These are phyloP conservation scores for Boletus subparvulus DNA, from an alignment of 768 basidiomycete genomes.

Conservation along the genomic window DNA sequence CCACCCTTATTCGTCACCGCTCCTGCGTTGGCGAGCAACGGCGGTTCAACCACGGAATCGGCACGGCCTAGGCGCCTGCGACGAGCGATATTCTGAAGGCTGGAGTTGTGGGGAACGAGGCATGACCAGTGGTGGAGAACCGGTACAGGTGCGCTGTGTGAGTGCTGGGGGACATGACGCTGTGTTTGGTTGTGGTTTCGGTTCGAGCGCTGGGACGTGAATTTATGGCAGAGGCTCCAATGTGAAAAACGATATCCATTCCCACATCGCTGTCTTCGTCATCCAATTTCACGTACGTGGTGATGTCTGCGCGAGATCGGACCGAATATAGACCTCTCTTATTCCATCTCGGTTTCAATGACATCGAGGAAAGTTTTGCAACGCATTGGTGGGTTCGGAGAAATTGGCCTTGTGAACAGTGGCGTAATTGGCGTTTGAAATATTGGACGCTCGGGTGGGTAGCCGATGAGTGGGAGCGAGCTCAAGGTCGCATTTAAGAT, in stretches of 20 bases:
- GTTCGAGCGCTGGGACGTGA: not conserved
- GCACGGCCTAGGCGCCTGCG: too few relatives aligned
- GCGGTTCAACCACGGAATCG: too few relatives aligned
- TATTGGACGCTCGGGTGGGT: not conserved
- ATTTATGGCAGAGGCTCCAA: not conserved
- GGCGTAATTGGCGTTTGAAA: not conserved
- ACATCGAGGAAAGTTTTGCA: slow-evolving; percentile 23
- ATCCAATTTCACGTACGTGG: slow-evolving; percentile 17
- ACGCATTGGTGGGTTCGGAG: not conserved
- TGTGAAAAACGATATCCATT: slow-evolving; percentile 24
- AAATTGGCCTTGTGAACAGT: not conserved
- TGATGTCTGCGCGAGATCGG: slow-evolving; percentile 1
- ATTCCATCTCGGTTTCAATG: slow-evolving; percentile 20
- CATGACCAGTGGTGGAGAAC: slow-evolving; percentile 16
- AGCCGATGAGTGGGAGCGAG: not conserved
- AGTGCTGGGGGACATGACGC: not conserved
- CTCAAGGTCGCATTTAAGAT: not conserved
- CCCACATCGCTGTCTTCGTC: slow-evolving; percentile 9
- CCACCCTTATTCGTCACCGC: too few relatives aligned
- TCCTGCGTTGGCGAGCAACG: too few relatives aligned
- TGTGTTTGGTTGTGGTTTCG: not conserved
- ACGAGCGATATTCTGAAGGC: too few relatives aligned
- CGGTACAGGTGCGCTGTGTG: slow-evolving; percentile 14
- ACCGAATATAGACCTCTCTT: slow-evolving; percentile 1
- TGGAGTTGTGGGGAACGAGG: too few relatives aligned